Base-by-base conservation (phyloP, 1,139 yeast species). In the Martiniozyma asiatica region DNA sequence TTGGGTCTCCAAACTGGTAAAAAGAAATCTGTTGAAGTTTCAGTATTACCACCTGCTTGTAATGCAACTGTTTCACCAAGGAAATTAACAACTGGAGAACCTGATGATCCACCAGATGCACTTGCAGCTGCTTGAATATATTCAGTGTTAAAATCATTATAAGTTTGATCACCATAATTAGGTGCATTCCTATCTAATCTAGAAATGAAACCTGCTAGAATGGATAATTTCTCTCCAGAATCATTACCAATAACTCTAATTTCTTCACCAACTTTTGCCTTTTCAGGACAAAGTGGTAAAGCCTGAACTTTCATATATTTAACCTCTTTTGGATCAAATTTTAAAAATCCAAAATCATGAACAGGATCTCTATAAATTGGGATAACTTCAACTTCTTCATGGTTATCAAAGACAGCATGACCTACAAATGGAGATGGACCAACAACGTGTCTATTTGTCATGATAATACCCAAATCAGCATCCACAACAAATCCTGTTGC, bases 401-500 rank as follows among this genome's bases (percentile, higher is more conserved):
- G 96, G 51, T 87, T 87, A 50, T 87, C 94, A 49, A 85, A 85
- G 2, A 87, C 87, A 0, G 84, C 94, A 47, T 78, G 82, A 1
- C 96, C 95, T 27, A 74, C 68, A 50, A 87, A 84, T 2, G 95
- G 95, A 8, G 96, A 95, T 0, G 94, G 85, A 1, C 95, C 94
- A 25, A 85, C 94, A 27, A 85, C 96, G 50, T 85, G 96, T 51
- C 95, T 69, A 56, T 87, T 87, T 10, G 96, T 87, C 50, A 87
- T 63, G 36, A 87, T 84, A 39, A 84, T 67, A 8, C 97, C 97
- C 25, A 71, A 55, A 34, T 66, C 61, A 4, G 87, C 65, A 52
- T 87, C 96, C 9, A 87, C 96, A n/a, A 87, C 84, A 52, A 87
- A 85, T 6, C 96, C 97, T 1, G 95, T 82, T 12, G 96, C 96